These are phyloP conservation scores for Suhomyces bolitotheri DNA, from an alignment of 1,139 yeast genomes.

Conservation along the genomic window DNA sequence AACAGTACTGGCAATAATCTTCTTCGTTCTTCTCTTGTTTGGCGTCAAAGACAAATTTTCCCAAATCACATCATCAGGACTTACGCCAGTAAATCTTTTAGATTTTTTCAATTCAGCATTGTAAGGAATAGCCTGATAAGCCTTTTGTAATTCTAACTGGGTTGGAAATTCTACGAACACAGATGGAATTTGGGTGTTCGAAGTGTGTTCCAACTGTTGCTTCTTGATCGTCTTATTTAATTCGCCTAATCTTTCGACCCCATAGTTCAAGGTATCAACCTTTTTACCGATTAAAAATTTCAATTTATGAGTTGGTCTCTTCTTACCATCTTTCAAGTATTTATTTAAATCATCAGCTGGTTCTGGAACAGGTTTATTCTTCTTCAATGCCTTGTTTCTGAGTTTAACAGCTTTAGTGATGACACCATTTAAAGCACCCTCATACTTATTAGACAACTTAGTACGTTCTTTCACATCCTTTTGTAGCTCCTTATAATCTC, in stretches of 20 bases:
- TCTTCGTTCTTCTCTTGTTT: constrained; percentile 42
- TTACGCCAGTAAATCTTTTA: constrained; percentile 60
- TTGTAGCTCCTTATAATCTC: constrained; percentile 55
- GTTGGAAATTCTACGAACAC: constrained; percentile 85
- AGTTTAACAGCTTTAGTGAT: constrained; percentile 57
- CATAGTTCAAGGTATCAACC: constrained; percentile 79
- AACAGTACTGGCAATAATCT: constrained; percentile 41
- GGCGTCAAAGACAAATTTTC: constrained; percentile 56
- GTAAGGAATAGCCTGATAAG: constrained; percentile 76
- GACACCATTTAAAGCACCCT: constrained; percentile 56
- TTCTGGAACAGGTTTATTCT: constrained; percentile 51
- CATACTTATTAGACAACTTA: constrained; percentile 56
- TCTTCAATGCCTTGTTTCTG: constrained; percentile 57
- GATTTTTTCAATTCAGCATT: constrained; percentile 63
- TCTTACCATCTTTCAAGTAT: constrained; percentile 55
- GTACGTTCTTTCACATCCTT: constrained; percentile 57
- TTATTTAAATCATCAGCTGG: constrained; percentile 61
- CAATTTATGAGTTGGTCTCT: constrained; percentile 67
- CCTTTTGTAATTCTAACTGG: constrained; percentile 85
- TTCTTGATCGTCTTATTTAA: constrained; percentile 64
- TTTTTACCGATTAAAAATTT: constrained; percentile 69
- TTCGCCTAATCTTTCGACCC: constrained; percentile 64
- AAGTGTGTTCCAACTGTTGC: constrained; percentile 51
- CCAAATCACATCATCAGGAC: constrained; percentile 86
- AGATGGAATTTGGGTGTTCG: constrained; percentile 58